A percentile compares a stretch with the other conserved stretches of the same genome.
Evolutionary conservation across 106 monocot genomes (phyloP).

Genomic region (Dioscorea dumetorum): DNA sequence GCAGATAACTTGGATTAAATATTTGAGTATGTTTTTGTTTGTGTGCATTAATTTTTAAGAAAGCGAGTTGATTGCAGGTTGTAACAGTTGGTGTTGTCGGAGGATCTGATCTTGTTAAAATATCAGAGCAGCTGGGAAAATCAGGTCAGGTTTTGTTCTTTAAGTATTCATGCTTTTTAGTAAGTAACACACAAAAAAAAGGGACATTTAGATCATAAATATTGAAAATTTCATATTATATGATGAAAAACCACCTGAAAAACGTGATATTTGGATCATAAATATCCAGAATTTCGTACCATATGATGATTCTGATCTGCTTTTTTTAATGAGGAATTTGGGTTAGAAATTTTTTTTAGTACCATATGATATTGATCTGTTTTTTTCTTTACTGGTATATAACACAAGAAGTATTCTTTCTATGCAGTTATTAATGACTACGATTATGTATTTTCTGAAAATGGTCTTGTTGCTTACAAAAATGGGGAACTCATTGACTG

Average conservation of each 20-base stretch:
- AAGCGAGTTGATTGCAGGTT: constrained; percentile 34
- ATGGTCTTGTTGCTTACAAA: constrained; percentile 94
- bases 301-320: too few species aligned
- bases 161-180: too few species aligned
- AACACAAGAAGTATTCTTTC: constrained; percentile 11
- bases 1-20: not conserved
- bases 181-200: too few species aligned
- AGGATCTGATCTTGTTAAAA: constrained; percentile 93
- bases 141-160: constrained; percentile 26
- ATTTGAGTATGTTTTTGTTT: not conserved
- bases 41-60: not conserved
- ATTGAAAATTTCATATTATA: too few species aligned
- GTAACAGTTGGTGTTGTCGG: constrained; percentile 90
- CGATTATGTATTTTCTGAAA: constrained; percentile 91
- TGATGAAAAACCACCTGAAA: too few species aligned
- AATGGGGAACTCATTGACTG: constrained; percentile 72
- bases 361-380: too few species aligned
- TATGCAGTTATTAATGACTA: constrained; percentile 74
- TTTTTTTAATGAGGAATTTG: too few species aligned
- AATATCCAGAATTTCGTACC: too few species aligned
- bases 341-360: too few species aligned
- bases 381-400: not conserved
- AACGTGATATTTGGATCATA: too few species aligned
- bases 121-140: constrained; percentile 84
- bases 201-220: too few species aligned